phyloP scores from a whole-genome alignment of 495 filamentous ascomycete species.

The Penicillium samsonianum region DNA sequence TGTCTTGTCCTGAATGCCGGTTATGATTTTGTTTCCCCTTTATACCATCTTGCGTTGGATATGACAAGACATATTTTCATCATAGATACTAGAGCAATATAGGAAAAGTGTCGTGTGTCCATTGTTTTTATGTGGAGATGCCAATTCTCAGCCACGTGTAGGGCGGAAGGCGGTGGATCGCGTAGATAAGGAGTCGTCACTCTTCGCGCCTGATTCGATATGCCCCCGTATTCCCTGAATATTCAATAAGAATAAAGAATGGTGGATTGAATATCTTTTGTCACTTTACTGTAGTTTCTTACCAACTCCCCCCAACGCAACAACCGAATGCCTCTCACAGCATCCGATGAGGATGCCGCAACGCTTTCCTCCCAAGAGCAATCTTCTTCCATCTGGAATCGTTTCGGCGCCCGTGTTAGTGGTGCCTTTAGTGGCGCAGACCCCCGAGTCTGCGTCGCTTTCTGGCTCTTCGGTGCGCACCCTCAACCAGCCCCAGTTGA shows the following conservation, averaged over 20 bases:
- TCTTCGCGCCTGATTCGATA: neutral
- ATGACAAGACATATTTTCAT: conserved; percentile 1
- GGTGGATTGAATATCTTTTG: conserved; percentile 1
- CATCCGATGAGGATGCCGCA: conserved; percentile 24
- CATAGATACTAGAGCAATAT: conserved; percentile 9
- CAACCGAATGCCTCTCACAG: conserved; percentile 17
- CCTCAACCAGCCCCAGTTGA: neutral
- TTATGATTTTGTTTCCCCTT: conserved; percentile 18
- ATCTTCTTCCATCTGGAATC: conserved; percentile 66
- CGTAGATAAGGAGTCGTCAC: conserved; percentile 20
- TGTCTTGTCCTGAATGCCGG: conserved; percentile 17
- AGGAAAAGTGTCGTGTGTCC: conserved; percentile 7
- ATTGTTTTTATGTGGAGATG: neutral
- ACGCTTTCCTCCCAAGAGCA: conserved; percentile 72
- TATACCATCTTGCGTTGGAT: conserved; percentile 26
- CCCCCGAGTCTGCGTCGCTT: conserved; percentile 72
- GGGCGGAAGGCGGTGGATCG: conserved; percentile 15
- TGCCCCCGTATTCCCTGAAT: neutral
- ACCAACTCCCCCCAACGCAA: conserved; percentile 2
- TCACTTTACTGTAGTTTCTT: conserved; percentile 20
- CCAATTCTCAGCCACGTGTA: neutral
- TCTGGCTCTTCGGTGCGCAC: conserved; percentile 85
- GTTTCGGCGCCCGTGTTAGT: conserved; percentile 65
- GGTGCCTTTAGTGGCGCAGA: conserved; percentile 67
- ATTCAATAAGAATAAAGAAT: neutral